Base-by-base conservation (phyloP, 257 asterid species). In the Salvia splendens region DNA sequence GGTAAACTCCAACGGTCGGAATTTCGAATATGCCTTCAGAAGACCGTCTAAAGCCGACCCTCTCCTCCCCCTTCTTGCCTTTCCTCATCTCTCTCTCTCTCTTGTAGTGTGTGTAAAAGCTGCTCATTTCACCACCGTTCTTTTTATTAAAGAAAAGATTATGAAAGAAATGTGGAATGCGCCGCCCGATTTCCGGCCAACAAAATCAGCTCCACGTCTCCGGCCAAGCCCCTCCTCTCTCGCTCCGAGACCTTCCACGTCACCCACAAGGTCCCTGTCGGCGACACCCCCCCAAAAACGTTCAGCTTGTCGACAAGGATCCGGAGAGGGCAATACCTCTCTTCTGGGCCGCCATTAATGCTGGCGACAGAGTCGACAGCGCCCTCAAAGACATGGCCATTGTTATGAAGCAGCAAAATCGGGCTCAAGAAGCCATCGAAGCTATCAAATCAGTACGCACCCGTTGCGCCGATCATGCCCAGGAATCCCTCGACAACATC, bases 361-460 rank as follows among this genome's bases (percentile, higher is more conserved):
- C 96, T 0, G 99, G 99, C 14, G 97, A 93, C 61, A 77, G 97
- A 80, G 99, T 93, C 33, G 99, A 93, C 35, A 93, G 99, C 70
- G 99, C 99, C 65, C 83, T 90, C n/a, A 93, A 93, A 73, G 97
- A 90, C 50, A 93, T 93, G 99, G 30, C 30, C 30, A 24, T 24
- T 24, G 30, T 24, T 2, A 24, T 24, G 30, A 24, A 24, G 30
- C 30, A 24, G 30, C 30, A 24, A 24, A 24, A 24, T 24, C 1
- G 30, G 30, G 1, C 30, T 24, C 30, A 24, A 24, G 2, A 24
- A 24, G 30, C 30, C 2, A 24, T 24, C 2, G 97, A 93, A 67
- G 99, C 99, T 2, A 89, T 93, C 42, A 93, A 93, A 69, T 90
- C 95, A 1, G 57, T 94, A 54, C 85, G 99, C 55, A 63, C 65